Percentiles rank a stretch among this genome's conserved stretches.
These are phyloP conservation scores for Termitomyces titanicus DNA, from an alignment of 768 basidiomycete genomes.

Conservation along the genomic window DNA sequence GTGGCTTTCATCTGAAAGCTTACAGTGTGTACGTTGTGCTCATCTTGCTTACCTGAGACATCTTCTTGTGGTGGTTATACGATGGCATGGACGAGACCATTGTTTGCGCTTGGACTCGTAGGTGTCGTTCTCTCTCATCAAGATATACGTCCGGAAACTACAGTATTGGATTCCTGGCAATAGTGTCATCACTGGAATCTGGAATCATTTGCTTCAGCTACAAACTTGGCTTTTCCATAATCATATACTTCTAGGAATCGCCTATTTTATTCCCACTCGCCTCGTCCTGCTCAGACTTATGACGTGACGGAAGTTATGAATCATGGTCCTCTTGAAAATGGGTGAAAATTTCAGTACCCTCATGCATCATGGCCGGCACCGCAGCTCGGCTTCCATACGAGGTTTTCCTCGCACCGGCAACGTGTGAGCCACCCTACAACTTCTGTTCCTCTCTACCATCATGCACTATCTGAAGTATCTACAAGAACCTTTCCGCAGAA, in stretches of 20 bases:
- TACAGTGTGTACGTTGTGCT: no score
- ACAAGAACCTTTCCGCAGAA: constrained; percentile 31
- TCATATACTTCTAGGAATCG: not conserved
- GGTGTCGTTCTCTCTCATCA: no score
- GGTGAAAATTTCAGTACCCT: not conserved
- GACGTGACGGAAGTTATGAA: not conserved
- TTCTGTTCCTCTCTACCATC: constrained; percentile 15
- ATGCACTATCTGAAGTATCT: constrained; percentile 38
- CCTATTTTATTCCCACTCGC: not conserved
- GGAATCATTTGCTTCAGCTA: not conserved
- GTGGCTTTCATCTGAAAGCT: no score
- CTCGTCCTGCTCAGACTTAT: not conserved
- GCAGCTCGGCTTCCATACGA: constrained; percentile 4
- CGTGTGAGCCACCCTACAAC: not conserved
- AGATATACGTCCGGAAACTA: not conserved
- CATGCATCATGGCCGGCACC: constrained; percentile 4
- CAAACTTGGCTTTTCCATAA: not conserved
- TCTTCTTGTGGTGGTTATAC: no score
- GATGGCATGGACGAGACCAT: not conserved
- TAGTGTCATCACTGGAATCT: not conserved
- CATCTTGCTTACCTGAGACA: no score
- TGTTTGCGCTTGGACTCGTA: no score
- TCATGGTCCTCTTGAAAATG: not conserved
- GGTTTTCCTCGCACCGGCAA: constrained; percentile 1
- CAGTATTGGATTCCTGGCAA: not conserved